Evolutionary conservation across 148 eudicot species (phyloP), one percentile per base, ranked within the genome.

Genomic region (Fallopia convolvulus): DNA sequence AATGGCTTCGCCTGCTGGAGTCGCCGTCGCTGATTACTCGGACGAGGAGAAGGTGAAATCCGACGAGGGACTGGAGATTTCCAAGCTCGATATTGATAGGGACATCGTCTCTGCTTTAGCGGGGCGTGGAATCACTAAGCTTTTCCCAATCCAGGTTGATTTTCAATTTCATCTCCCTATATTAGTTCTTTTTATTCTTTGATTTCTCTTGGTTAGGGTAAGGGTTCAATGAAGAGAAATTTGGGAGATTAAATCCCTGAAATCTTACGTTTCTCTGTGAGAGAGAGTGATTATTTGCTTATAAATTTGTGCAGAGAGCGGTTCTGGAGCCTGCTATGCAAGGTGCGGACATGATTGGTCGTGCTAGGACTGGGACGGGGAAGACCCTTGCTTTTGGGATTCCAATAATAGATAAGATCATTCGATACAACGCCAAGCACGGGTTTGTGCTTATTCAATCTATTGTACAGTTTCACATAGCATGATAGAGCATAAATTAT

Each of bases 381-480:
- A 95, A 95, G 91, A 95, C 99, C 17, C 92, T 95, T 63, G 99
- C 99, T 80, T 95, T 95, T 85, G 99, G 97, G 49, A 92, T 95
- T 80, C 99, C 97, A 23, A 91, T 95, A 78, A 77, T 95, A 91
- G 99, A 95, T 83, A 95, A 95, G 81, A 92, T 95, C 76, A 92
- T 89, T 26, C 85, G 82, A 65, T 86, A 78, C 82, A 92, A 92
- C 78, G 89, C 74, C 12, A 85, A 89, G 71, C 82, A 92, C 75
- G 99, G 99, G 99, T 94, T 55, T 74, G 86, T 74, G 60, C 73
- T 44, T 80, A 33, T 46, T 11, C 32, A 44, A 13, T 33, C 8
- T 53, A 46, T 26, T 56, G 48, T 47, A 47, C 32, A 26, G 44
- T 10, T 20, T 23, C 30, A 63, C 30, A 30, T 40, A 12, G 70